These are phyloP conservation scores for Dryadomyces quercus-mongolicae DNA, from an alignment of 2,329 filamentous ascomycete species.

Conservation along the genomic window DNA sequence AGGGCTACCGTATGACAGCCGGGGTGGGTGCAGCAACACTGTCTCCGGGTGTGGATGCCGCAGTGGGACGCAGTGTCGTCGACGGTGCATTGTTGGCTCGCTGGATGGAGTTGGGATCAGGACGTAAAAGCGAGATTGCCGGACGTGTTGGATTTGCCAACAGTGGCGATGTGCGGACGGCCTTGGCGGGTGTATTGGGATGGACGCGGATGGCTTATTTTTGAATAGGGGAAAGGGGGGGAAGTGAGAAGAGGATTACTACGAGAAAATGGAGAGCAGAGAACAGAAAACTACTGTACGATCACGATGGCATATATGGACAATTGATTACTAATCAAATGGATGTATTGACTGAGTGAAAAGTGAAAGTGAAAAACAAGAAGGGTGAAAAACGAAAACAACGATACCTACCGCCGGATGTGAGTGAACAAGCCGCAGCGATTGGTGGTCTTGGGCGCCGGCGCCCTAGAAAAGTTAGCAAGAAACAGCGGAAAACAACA, in stretches of 20 bases:
- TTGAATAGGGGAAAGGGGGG: neutral
- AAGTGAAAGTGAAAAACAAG: neutral
- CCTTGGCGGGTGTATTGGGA: conserved; percentile 50
- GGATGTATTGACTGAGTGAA: no score
- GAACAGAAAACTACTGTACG: neutral
- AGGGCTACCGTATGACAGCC: conserved; percentile 55
- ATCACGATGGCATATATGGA: neutral
- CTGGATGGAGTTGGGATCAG: conserved; percentile 65
- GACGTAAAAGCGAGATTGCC: conserved; percentile 60
- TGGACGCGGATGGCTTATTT: conserved; percentile 52
- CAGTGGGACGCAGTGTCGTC: conserved; percentile 54
- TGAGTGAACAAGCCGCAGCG: no score
- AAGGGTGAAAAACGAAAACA: neutral
- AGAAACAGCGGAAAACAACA: no score
- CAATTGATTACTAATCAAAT: no score
- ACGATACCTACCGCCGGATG: no score
- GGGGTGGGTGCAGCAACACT: conserved; percentile 24
- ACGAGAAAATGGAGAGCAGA: neutral
- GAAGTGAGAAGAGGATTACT: neutral
- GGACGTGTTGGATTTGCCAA: conserved; percentile 57
- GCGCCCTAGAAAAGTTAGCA: no score
- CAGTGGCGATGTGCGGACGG: conserved; percentile 54
- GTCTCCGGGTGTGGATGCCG: conserved; percentile 41
- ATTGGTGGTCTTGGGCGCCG: no score
- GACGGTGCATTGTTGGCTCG: conserved; percentile 66